These are phyloP conservation scores for Annona cherimola DNA, from an alignment of 164 flowering plant genomes.

Conservation along the genomic window DNA sequence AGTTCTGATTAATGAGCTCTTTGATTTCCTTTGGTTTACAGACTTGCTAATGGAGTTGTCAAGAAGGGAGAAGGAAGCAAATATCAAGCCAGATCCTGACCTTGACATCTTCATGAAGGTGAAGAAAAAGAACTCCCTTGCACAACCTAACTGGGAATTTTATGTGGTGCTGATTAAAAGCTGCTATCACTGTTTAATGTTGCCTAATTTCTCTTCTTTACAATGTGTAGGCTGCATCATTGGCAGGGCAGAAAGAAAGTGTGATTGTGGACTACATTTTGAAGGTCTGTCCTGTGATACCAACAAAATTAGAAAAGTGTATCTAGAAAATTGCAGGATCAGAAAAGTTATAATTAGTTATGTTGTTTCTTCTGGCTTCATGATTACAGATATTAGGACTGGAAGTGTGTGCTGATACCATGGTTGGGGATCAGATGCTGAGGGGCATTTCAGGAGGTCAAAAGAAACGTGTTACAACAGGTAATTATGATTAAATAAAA, in stretches of 20 bases:
- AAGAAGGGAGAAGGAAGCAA: constrained; percentile 73
- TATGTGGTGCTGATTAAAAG: too few relatives aligned
- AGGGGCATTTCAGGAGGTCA: constrained; percentile 28
- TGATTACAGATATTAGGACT: constrained; percentile 22
- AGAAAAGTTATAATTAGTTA: not conserved
- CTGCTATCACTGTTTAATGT: not conserved
- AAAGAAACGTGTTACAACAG: constrained; percentile 25
- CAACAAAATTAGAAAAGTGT: not conserved
- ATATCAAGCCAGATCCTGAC: constrained; percentile 63
- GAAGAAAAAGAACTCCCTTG: not conserved
- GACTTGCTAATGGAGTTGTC: constrained; percentile 78
- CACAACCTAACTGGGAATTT: not conserved
- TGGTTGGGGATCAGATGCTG: constrained; percentile 25
- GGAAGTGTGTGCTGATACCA: constrained; percentile 24
- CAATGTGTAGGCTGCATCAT: constrained; percentile 42
- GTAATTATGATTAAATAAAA: constrained; percentile 1
- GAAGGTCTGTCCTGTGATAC: constrained; percentile 33
- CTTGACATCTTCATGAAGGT: constrained; percentile 97
- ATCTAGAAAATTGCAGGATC: not conserved
- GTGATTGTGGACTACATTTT: constrained; percentile 66
- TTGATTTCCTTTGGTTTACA: constrained; percentile 11
- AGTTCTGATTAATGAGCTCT: not conserved
- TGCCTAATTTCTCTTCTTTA: not conserved
- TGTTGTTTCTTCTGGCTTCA: not conserved
- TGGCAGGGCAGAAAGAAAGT: constrained; percentile 57